Evolutionary conservation across 2,329 filamentous ascomycete genomes (phyloP), one percentile per base, ranked within the genome.

Genomic region (Ceratocystis smalleyi): DNA sequence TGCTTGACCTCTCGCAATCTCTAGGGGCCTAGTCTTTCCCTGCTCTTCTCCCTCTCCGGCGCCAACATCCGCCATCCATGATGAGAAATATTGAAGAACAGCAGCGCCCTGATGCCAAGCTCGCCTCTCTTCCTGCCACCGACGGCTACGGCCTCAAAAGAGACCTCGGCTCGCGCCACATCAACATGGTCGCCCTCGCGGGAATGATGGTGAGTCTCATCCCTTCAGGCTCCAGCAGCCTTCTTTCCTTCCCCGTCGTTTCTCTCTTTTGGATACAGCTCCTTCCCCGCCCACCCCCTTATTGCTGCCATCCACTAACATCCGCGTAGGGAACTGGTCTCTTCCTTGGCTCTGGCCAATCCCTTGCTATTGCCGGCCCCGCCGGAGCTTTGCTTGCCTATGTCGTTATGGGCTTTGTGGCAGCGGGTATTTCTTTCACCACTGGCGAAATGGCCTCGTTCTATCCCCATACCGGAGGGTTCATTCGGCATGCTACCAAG

Each of bases 381-480:
- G 75, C 69, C 0, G 71, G 72, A 8, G 68, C 76, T 1, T 67
- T 77, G 0, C 73, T 78, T 59, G 73, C 72, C 4, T 78, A 77
- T 62, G 59, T 73, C 15, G 47, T 80, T 70, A 68, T 80, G 69
- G 77, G 74, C 63, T 70, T 77, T 3, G 76, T 82, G 59, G 78
- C 83, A 30, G 83, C 77, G 71, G 78, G 78, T n/a, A 79, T 83
- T 69, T 83, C 83, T 77, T 73, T 74, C 17, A 72, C 71, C 7
- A 68, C 75, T 17, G 74, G 73, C 15, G 74, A 75, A 65, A 72
- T 73, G 70, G 69, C 70, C 0, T 66, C 72, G 0, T 70, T 69
- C 15, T 55, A 72, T 2, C 71, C 71, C 0, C 69, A 70, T 59
- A 68, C 70, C 19, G 70, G 71, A 59, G 70, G 71, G 0, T 73